Percentiles rank a stretch among this genome's conserved stretches.
Evolutionary conservation across 2,329 filamentous ascomycete genomes (phyloP).

Genomic region (Piedraia hortae): DNA sequence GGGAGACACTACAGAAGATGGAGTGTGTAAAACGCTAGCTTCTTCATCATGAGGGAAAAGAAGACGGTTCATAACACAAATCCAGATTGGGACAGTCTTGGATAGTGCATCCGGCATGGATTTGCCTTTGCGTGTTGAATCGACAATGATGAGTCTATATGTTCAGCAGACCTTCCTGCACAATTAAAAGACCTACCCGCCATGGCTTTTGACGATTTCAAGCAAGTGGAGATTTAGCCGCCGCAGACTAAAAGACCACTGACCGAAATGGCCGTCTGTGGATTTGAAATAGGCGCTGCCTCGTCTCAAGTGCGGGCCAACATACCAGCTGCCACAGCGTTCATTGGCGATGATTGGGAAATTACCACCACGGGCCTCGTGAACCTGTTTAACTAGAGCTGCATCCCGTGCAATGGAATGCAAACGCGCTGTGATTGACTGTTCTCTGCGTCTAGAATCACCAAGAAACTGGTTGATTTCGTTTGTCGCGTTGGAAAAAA

Average conservation of each 20-base stretch:
- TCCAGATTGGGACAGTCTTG: conserved; percentile 89
- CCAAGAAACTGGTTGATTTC: conserved; percentile 42
- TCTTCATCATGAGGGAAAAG: conserved; percentile 35
- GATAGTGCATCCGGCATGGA: conserved; percentile 86
- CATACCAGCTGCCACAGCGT: conserved; percentile 89
- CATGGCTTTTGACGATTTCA: conserved; percentile 32
- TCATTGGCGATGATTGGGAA: conserved; percentile 75
- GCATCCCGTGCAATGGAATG: conserved; percentile 53
- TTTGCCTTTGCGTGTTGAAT: conserved; percentile 80
- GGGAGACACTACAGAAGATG: conserved; percentile 40
- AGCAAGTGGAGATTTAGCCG: conserved; percentile 65
- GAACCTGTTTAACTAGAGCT: conserved; percentile 38
- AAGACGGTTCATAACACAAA: conserved; percentile 52
- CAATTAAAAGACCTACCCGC: conserved; percentile 27
- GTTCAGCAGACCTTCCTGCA: conserved; percentile 1
- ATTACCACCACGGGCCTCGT: conserved; percentile 17
- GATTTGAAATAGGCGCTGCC: conserved; percentile 89
- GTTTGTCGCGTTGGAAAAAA: conserved; percentile 28
- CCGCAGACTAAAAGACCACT: conserved; percentile 73
- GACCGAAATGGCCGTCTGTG: conserved; percentile 73
- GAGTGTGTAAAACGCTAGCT: conserved; percentile 35
- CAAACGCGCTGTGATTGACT: conserved; percentile 60
- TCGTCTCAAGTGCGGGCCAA: conserved; percentile 32
- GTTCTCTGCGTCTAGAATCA: conserved; percentile 46
- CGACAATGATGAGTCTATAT: conserved; percentile 49